These are phyloP conservation scores for Starmerella powellii DNA, from an alignment of 805 yeast species.

Conservation along the genomic window DNA sequence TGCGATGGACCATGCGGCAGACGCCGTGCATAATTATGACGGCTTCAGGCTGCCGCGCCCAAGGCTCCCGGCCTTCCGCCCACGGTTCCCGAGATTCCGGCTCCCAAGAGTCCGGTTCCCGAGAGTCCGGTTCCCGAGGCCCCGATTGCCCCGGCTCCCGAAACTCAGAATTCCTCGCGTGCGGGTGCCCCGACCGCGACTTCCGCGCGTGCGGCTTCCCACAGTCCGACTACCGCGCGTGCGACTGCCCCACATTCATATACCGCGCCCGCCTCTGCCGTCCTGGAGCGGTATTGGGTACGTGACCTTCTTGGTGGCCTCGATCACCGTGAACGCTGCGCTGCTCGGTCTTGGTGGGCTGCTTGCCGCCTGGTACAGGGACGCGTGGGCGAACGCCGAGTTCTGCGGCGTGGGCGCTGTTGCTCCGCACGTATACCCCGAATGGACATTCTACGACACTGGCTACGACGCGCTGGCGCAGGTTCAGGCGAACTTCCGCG, in stretches of 20 bases:
- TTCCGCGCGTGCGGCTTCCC: constrained; percentile 7
- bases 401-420: constrained; percentile 16
- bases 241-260: constrained; percentile 1
- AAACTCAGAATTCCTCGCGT: not conserved
- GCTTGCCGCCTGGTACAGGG: constrained; percentile 13
- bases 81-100: no score
- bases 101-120: no score
- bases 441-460: constrained; percentile 8
- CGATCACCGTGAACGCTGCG: not conserved
- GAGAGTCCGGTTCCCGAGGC: no score
- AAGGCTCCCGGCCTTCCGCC: no score
- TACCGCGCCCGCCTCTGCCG: constrained; percentile 1
- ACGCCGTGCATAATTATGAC: no score
- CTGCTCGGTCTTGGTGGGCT: not conserved
- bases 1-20: not conserved
- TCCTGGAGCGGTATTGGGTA: not conserved
- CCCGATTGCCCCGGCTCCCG: no score
- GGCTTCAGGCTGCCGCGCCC: no score
- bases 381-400: constrained; percentile 11
- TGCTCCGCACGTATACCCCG: constrained; percentile 14
- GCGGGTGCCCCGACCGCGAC: constrained; percentile 1
- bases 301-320: not conserved
- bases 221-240: no score
- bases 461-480: constrained; percentile 1
- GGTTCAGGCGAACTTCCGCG: constrained; percentile 10